Evolutionary conservation across 164 flowering plant species (phyloP).

Genomic region (Vitis rotundifolia): DNA sequence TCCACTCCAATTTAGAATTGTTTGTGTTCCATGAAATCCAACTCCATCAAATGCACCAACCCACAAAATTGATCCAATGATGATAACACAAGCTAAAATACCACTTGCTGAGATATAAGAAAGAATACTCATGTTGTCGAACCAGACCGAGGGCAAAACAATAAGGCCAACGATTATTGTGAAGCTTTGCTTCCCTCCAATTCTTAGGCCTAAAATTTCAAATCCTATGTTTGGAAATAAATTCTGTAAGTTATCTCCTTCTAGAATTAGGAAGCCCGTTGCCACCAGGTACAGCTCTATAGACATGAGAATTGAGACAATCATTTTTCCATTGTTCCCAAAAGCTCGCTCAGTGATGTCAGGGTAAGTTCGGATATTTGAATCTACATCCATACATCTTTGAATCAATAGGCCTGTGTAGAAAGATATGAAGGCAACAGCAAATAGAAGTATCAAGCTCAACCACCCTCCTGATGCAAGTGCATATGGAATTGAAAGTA

Average conservation of each 20-base stretch:
- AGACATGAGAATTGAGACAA: slow-evolving; percentile 12
- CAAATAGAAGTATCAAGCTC: slow-evolving; percentile 14
- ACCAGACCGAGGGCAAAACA: slow-evolving; percentile 16
- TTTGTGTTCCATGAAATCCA: slow-evolving; percentile 20
- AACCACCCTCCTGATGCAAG: slow-evolving; percentile 22
- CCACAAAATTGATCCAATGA: slow-evolving; percentile 4
- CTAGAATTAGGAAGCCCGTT: slow-evolving; percentile 14
- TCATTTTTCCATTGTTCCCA: slow-evolving; percentile 12
- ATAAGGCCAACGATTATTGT: slow-evolving; percentile 5
- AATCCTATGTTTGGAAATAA: slow-evolving; percentile 5
- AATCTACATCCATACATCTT: slow-evolving; percentile 16
- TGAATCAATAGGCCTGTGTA: slow-evolving; percentile 12
- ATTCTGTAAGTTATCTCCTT: slow-evolving; percentile 24
- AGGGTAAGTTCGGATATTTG: slow-evolving; percentile 11
- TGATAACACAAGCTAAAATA: slow-evolving; percentile 10
- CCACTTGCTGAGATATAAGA: slow-evolving; percentile 23
- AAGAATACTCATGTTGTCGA: slow-evolving; percentile 8
- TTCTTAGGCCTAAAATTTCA: neutral
- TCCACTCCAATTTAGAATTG: slow-evolving; percentile 12
- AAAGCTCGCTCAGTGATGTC: slow-evolving; percentile 14
- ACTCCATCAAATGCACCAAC: slow-evolving; percentile 3
- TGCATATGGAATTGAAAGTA: slow-evolving; percentile 22
- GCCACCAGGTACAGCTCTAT: slow-evolving; percentile 21
- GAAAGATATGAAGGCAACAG: slow-evolving; percentile 9
- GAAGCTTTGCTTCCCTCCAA: slow-evolving; percentile 15